phyloP scores from a whole-genome alignment of 108 stramenopile species.

The Conticribra guillardii region DNA sequence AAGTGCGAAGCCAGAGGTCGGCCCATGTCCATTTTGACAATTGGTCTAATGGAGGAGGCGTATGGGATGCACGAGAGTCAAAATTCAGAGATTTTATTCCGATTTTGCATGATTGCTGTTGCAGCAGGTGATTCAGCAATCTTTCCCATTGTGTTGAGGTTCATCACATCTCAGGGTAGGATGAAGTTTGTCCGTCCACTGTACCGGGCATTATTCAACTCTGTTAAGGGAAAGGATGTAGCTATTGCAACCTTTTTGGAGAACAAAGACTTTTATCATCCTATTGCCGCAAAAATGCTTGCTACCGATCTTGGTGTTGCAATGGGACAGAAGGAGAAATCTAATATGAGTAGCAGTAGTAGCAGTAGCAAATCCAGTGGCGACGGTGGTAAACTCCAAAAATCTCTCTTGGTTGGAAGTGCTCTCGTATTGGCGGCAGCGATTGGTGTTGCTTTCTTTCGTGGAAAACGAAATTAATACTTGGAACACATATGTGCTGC shows the following conservation, averaged over 20 bases:
- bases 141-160: slow-evolving; percentile 72
- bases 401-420: slow-evolving; percentile 8
- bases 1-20: slow-evolving; percentile 22
- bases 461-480: slow-evolving; percentile 16
- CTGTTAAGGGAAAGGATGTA: slow-evolving; percentile 62
- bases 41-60: slow-evolving; percentile 70
- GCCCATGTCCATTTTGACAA: slow-evolving; percentile 60
- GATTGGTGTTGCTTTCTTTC: slow-evolving; percentile 16
- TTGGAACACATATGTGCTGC: no score
- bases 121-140: slow-evolving; percentile 71
- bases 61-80: slow-evolving; percentile 69
- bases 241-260: slow-evolving; percentile 83
- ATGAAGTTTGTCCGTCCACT: slow-evolving; percentile 98
- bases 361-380: background rate
- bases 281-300: slow-evolving; percentile 93
- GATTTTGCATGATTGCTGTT: slow-evolving; percentile 90
- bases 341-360: background rate
- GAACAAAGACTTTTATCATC: slow-evolving; percentile 90
- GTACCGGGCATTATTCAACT: slow-evolving; percentile 80
- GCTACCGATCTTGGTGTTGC: slow-evolving; percentile 65
- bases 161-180: slow-evolving; percentile 96
- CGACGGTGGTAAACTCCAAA: background rate
- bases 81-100: slow-evolving; percentile 92
- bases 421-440: slow-evolving; percentile 7
- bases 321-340: slow-evolving; percentile 2